These are phyloP conservation scores for Vigna hirtella DNA, from an alignment of 306 rosid species.

Conservation along the genomic window DNA sequence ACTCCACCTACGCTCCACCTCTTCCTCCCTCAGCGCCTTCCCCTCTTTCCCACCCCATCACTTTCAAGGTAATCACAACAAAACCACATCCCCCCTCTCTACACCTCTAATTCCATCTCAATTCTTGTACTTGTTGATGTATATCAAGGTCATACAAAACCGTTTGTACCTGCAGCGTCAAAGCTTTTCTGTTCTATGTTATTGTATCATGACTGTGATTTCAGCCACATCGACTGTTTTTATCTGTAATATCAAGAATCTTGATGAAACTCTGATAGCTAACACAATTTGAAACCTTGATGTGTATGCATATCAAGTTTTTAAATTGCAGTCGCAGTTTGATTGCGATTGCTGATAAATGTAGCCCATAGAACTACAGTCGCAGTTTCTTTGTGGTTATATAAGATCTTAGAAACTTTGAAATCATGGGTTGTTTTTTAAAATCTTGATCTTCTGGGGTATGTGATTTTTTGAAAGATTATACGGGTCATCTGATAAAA, in stretches of 20 bases:
- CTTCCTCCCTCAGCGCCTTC: constrained; percentile 49
- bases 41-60: constrained; percentile 70
- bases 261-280: background rate
- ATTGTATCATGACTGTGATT: background rate
- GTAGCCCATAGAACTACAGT: background rate
- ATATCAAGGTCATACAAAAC: background rate
- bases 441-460: background rate
- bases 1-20: constrained; percentile 44
- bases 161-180: background rate
- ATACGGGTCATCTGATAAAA: background rate
- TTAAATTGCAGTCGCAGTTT: background rate
- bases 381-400: too few relatives aligned
- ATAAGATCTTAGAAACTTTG: too few relatives aligned
- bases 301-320: background rate
- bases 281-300: background rate
- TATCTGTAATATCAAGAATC: background rate
- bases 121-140: background rate
- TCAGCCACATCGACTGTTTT: background rate
- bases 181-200: background rate
- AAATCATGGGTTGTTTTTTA: background rate
- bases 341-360: background rate
- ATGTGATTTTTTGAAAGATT: too few relatives aligned
- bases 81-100: background rate
- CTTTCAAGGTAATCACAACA: constrained; percentile 59
- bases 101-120: background rate